Percentiles rank a stretch among this genome's conserved stretches.
phyloP scores from a whole-genome alignment of 306 rosid genomes.

The Castanea crenata region DNA sequence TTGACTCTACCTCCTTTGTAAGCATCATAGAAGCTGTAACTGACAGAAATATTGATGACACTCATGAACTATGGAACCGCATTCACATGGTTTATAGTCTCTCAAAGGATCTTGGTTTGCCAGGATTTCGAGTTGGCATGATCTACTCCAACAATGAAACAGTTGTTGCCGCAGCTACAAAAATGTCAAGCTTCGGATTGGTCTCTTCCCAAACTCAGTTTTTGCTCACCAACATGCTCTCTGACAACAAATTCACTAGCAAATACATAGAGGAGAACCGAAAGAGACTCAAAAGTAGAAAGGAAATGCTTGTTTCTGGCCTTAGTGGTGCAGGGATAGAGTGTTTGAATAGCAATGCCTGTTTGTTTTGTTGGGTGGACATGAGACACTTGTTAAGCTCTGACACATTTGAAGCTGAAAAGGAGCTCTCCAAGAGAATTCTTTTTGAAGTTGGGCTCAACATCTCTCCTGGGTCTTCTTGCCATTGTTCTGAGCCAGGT shows the following conservation, averaged over 20 bases:
- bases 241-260: constrained; percentile 41
- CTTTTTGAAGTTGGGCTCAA: constrained; percentile 54
- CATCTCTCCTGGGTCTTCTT: constrained; percentile 80
- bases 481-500: constrained; percentile 85
- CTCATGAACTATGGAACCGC: constrained; percentile 20
- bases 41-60: constrained; percentile 1
- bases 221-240: constrained; percentile 47
- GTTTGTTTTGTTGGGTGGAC: constrained; percentile 89
- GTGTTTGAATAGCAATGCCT: constrained; percentile 70
- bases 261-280: constrained; percentile 44
- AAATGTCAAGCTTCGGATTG: constrained; percentile 93
- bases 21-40: constrained; percentile 47
- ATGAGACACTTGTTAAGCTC: constrained; percentile 54
- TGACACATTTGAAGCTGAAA: constrained; percentile 65
- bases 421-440: constrained; percentile 67
- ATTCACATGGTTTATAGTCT: constrained; percentile 71
- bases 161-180: constrained; percentile 64
- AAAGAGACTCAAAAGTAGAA: constrained; percentile 44
- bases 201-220: constrained; percentile 79
- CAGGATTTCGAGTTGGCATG: constrained; percentile 83
- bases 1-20: constrained; percentile 42
- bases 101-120: constrained; percentile 72
- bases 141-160: constrained; percentile 53
- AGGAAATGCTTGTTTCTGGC: constrained; percentile 46
- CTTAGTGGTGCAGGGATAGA: constrained; percentile 48